Evolutionary conservation across 805 yeast genomes (phyloP).

Genomic region (Spathaspora girioi): DNA sequence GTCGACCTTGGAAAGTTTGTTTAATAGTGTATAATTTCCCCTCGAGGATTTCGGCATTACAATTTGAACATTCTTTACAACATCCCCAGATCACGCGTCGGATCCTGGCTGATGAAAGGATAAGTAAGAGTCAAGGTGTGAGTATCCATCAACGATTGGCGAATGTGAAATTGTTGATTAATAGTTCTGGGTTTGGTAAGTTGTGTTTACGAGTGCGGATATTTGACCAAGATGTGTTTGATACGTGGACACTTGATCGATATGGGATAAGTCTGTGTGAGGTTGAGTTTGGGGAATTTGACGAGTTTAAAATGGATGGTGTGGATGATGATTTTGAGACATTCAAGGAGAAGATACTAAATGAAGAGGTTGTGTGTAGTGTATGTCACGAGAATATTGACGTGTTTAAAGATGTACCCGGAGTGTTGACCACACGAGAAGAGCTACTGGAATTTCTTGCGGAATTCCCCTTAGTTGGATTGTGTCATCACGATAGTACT

Average conservation of each 20-base stretch:
- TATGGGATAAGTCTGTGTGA: conserved; percentile 13
- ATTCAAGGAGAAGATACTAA: conserved; percentile 7
- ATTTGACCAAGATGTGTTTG: conserved; percentile 30
- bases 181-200: conserved; percentile 38
- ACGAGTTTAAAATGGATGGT: conserved; percentile 1
- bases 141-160: conserved; percentile 42
- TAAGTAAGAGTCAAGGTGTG: conserved; percentile 13
- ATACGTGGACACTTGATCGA: conserved; percentile 33
- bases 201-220: conserved; percentile 46
- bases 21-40: conserved; percentile 69
- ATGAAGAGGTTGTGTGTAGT: conserved; percentile 23
- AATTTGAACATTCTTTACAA: conserved; percentile 83
- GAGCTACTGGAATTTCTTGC: conserved; percentile 5
- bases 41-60: conserved; percentile 63
- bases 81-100: conserved; percentile 66
- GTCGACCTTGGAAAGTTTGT: conserved; percentile 73
- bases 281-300: conserved; percentile 11
- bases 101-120: conserved; percentile 37
- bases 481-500: conserved; percentile 32
- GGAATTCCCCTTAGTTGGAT: conserved; percentile 26
- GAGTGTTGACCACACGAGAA: neutral
- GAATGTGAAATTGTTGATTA: conserved; percentile 41
- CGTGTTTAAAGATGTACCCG: conserved; percentile 21
- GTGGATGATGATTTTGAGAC: conserved; percentile 6
- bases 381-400: conserved; percentile 29